A percentile compares a stretch with the other conserved stretches of the same genome.
These are phyloP conservation scores for Tulasnella sp. DNA, from an alignment of 768 basidiomycete species.

Conservation along the genomic window DNA sequence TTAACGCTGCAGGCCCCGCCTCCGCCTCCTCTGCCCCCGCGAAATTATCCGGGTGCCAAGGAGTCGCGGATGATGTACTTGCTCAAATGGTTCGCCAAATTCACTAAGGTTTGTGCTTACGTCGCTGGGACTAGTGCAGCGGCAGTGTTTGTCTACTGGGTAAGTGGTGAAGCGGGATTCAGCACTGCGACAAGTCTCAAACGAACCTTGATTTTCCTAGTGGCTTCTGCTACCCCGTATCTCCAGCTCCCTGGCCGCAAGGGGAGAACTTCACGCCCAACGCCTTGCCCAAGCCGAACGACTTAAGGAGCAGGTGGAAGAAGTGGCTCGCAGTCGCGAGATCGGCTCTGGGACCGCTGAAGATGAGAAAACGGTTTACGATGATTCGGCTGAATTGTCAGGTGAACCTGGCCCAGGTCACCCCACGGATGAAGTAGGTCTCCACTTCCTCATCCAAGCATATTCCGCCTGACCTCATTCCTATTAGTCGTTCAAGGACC, in stretches of 20 bases:
- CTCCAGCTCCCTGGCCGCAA: constrained; percentile 19
- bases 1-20: neutral
- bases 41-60: constrained; percentile 22
- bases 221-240: constrained; percentile 18
- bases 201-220: neutral
- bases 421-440: neutral
- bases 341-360: neutral
- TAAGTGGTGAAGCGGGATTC: neutral
- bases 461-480: neutral
- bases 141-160: constrained; percentile 19
- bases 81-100: constrained; percentile 9
- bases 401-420: neutral
- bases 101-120: constrained; percentile 22
- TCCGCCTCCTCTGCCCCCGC: constrained; percentile 26
- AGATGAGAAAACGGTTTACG: neutral
- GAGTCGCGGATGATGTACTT: constrained; percentile 11
- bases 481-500: constrained; percentile 13
- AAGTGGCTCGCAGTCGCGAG: neutral
- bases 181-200: too few relatives aligned
- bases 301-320: constrained; percentile 4
- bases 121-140: constrained; percentile 18
- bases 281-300: neutral
- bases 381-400: neutral
- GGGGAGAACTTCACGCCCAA: constrained; percentile 20
- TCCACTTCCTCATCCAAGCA: neutral